Evolutionary conservation across 176 grass and related monocot species (phyloP), one percentile per base, ranked within the genome.

Genomic region (Carex parvula): DNA sequence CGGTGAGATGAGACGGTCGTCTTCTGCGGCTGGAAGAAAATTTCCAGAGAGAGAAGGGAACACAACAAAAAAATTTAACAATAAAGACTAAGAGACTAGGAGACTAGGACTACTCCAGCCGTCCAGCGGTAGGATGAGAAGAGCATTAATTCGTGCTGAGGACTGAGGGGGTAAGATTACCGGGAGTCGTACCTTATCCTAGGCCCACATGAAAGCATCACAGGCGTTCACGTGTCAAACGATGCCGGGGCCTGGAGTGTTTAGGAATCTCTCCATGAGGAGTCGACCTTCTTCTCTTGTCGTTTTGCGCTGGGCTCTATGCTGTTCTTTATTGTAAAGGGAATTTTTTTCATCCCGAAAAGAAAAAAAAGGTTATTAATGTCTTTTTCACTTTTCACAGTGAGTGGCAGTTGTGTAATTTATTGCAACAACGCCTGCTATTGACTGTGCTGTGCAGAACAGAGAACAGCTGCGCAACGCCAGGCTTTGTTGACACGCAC

Each of bases 211-310:
- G 92, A 79, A 77, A 17, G 20, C 35, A 91, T 91, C 85, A n/a
- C 0, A 3, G 79, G 62, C 87, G 89, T 94, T 62, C 87, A 91
- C 89, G 92, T 88, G 87, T 85, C 63, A 59, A 1, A 6, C 50
- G 61, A 2, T 82, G 70, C 53, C 55, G 80, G 64, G 79, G 10
- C 52, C n/a, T 59, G 68, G 71, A 73, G 55, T 16, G 64, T 59
- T 85, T 71, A n/a, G 57, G 91, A 87, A 94, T 94, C 92, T 94
- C 89, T 94, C 78, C 80, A 44, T 58, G 73, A 46, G 87, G 81
- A 88, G 3, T 87, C 85, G 60, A 85, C 79, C 21, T 21, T 79
- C 84, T 60, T 63, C 60, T 62, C 39, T 91, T 94, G 92, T 94
- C 90, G 86, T 16, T 37, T 92, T 88, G 90, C 52, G 88, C 37